Conservation (phyloP, 495 filamentous ascomycete species). For the Aspergillus cavernicola region DNA sequence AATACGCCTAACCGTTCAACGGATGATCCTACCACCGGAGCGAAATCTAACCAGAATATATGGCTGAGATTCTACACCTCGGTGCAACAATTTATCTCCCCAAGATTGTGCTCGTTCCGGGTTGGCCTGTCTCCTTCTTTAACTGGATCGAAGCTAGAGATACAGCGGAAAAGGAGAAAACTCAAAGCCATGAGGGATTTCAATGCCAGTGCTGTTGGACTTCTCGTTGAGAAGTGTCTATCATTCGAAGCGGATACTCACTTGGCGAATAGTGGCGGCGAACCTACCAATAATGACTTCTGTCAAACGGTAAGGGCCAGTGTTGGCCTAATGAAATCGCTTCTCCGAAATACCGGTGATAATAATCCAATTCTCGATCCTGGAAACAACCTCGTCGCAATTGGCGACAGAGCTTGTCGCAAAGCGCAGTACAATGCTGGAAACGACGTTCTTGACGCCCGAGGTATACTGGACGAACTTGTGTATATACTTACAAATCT, state of each 20-base stretch:
- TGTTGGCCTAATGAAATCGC: constrained; percentile 75
- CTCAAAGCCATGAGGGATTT: constrained; percentile 67
- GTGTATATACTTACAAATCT: constrained; percentile 57
- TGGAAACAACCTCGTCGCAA: constrained; percentile 65
- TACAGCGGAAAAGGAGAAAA: constrained; percentile 60
- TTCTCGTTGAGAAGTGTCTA: constrained; percentile 79
- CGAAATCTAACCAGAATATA: constrained; percentile 20
- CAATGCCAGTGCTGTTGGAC: constrained; percentile 80
- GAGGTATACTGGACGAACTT: constrained; percentile 62
- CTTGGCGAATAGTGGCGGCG: constrained; percentile 20
- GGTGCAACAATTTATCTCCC: constrained; percentile 63
- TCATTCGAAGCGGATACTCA: constrained; percentile 45
- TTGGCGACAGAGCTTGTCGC: constrained; percentile 56
- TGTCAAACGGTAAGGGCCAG: constrained; percentile 66
- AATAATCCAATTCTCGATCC: constrained; percentile 62
- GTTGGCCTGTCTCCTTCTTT: constrained; percentile 64
- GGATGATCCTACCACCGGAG: background rate
- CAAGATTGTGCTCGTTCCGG: constrained; percentile 54
- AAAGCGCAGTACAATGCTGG: constrained; percentile 30
- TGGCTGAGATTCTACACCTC: constrained; percentile 79
- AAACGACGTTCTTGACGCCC: constrained; percentile 36
- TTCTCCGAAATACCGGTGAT: constrained; percentile 45
- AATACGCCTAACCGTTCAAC: constrained; percentile 43
- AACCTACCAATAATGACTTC: constrained; percentile 55
- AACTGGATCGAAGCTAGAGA: constrained; percentile 63